Base-by-base conservation (phyloP, 148 eudicot genomes). In the Arbutus unedo region DNA sequence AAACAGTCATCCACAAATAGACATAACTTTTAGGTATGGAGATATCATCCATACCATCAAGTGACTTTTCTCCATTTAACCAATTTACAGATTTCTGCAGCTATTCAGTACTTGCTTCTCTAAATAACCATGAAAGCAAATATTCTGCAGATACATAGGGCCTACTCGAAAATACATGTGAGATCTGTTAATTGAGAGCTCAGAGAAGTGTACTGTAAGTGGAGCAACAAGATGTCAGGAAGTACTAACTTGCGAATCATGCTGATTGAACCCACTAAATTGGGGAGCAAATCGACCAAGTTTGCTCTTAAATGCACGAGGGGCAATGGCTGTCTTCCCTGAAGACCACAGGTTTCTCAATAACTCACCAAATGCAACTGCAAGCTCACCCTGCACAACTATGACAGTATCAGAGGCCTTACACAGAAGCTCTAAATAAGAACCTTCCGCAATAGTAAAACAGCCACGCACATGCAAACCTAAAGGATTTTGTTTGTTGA, bases 261-360 rank as follows among this genome's bases (percentile, higher is more conserved):
- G 99, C 86, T 96, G 99, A 84, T 94, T 96, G 86, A 91, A 96
- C 14, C 99, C 99, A 90, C 96, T 94, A 86, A 96, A 96, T 90
- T 96, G 99, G 48, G 99, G 99, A 81, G 99, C 99, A 89, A 94
- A 96, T 59, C 96, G 93, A 88, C 91, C 91, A 85, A 96, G 96
- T 87, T 93, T 96, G 25, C 93, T 93, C 89, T 96, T 96, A 83
- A 96, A 96, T 72, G 79, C 90, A 82, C 99, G 97, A 43, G 99
- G 99, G 48, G 95, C 91, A 85, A 96, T 83, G n/a, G 93, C 41
- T 67, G 89, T 87, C 77, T 89, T 86, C 64, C 98, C 97, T 85
- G 94, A 86, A 15, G 93, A 89, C 99, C 99, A 96, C 82, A 94
- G 90, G 81, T 90, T 91, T 84, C 98, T 92, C 90, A 96, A 85